Conservation (phyloP, 208 protist species). For the Wallacemonas sp. region DNA sequence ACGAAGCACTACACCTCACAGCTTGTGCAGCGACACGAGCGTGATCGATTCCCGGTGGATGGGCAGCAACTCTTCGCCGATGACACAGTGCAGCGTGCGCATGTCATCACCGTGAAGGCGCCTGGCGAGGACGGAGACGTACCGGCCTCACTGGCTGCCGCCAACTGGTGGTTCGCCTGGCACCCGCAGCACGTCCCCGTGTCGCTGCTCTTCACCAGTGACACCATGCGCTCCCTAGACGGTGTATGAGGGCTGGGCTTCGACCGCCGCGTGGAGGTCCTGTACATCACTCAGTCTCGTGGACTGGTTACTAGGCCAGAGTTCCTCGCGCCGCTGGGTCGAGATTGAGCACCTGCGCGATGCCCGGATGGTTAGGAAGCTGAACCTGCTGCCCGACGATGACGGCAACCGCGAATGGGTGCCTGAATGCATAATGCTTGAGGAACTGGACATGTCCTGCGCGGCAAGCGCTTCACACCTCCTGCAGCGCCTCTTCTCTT, state of each 20-base stretch:
- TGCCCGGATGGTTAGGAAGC: slow-evolving; percentile 1
- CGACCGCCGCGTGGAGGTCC: neutral
- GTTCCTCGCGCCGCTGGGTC: neutral
- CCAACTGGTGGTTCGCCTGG: slow-evolving; percentile 6
- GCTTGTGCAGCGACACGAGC: neutral
- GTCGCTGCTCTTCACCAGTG: neutral
- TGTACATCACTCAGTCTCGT: neutral
- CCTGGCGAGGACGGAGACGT: neutral
- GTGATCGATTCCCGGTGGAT: neutral
- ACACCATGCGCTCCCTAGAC: neutral
- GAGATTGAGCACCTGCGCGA: neutral
- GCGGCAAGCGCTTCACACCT: neutral
- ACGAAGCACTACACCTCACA: slow-evolving; percentile 8
- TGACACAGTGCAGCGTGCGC: neutral
- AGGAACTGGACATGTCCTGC: neutral
- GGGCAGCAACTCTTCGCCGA: neutral
- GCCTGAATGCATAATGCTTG: slow-evolving; percentile 2
- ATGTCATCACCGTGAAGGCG: neutral
- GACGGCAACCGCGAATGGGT: neutral
- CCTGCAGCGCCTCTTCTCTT: neutral
- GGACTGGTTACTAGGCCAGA: neutral
- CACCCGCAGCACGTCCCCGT: slow-evolving; percentile 8
- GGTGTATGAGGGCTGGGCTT: neutral
- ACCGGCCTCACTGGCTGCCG: neutral
- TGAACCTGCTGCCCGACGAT: neutral